These are phyloP conservation scores for Phytophthora sp. DNA, from an alignment of 352 stramenopile species.

Conservation along the genomic window DNA sequence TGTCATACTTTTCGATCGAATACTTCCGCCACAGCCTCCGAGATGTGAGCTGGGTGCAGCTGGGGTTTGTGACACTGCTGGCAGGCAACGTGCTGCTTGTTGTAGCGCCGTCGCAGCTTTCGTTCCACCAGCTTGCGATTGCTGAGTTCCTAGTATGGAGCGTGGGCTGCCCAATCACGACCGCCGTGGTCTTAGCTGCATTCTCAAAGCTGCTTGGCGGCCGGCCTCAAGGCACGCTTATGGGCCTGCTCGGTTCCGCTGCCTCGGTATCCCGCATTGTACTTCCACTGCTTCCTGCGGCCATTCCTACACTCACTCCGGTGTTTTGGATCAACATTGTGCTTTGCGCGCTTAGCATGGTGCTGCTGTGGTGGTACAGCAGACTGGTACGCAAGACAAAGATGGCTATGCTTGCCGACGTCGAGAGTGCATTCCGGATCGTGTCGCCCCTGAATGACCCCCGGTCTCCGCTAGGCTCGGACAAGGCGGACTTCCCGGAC, in stretches of 20 bases:
- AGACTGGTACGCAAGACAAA: slow-evolving; percentile 56
- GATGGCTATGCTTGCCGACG: slow-evolving; percentile 45
- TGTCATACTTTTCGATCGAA: slow-evolving; percentile 80
- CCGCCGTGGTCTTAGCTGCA: slow-evolving; percentile 64
- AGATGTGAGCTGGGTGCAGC: slow-evolving; percentile 70
- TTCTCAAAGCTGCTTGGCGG: slow-evolving; percentile 75
- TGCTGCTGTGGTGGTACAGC: slow-evolving; percentile 63
- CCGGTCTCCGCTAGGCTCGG: slow-evolving; percentile 48
- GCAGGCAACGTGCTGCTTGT: slow-evolving; percentile 64
- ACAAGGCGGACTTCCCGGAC: slow-evolving; percentile 38
- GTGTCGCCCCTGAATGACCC: slow-evolving; percentile 34
- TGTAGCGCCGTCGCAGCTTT: slow-evolving; percentile 38
- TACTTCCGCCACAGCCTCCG: slow-evolving; percentile 65
- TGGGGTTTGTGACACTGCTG: slow-evolving; percentile 62
- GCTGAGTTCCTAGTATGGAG: slow-evolving; percentile 75
- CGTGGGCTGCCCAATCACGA: slow-evolving; percentile 75
- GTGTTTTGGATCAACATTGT: slow-evolving; percentile 81
- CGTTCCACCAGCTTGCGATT: slow-evolving; percentile 56
- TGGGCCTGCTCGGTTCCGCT: slow-evolving; percentile 71
- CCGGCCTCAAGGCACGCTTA: slow-evolving; percentile 74
- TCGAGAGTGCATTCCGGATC: slow-evolving; percentile 38
- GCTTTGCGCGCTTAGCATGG: slow-evolving; percentile 61
- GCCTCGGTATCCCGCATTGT: slow-evolving; percentile 76
- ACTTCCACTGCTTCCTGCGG: slow-evolving; percentile 63
- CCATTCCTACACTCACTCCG: slow-evolving; percentile 60